A percentile compares a stretch with the other conserved stretches of the same genome.
These are phyloP conservation scores for Coemansia sp. DNA, from an alignment of 192 early-diverging fungal species.

Conservation along the genomic window DNA sequence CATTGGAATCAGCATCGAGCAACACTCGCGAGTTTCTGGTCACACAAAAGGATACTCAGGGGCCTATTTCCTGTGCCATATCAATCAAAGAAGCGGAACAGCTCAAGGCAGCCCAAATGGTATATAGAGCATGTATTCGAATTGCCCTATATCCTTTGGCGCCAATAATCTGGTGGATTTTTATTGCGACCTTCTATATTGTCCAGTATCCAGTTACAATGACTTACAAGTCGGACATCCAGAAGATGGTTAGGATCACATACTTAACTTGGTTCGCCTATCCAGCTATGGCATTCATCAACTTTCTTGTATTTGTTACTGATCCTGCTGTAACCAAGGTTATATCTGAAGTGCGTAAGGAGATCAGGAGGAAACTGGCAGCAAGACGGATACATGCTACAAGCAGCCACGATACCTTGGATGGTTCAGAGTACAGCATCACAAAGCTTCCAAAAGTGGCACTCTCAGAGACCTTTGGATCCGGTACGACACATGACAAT, in stretches of 20 bases:
- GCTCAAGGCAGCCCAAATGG: constrained; percentile 26
- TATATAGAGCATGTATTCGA: constrained; percentile 39
- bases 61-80: constrained; percentile 1
- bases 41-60: background rate
- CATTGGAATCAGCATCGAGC: constrained; percentile 8
- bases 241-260: background rate
- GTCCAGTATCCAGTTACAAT: constrained; percentile 25
- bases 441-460: constrained; percentile 9
- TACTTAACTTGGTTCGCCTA: constrained; percentile 18
- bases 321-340: constrained; percentile 29
- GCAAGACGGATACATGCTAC: background rate
- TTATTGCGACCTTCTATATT: constrained; percentile 13
- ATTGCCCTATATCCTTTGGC: constrained; percentile 40
- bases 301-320: constrained; percentile 38
- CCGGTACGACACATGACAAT: background rate
- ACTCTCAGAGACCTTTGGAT: constrained; percentile 10
- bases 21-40: constrained; percentile 10
- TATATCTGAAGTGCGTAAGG: constrained; percentile 14
- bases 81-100: constrained; percentile 21
- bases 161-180: constrained; percentile 24
- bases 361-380: background rate
- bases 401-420: background rate
- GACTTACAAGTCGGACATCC: constrained; percentile 19
- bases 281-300: constrained; percentile 8
- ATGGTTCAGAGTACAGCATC: background rate